phyloP scores from a whole-genome alignment of 228 moss, liverwort and hornwort species.

The Sphagnum magellanicum region DNA sequence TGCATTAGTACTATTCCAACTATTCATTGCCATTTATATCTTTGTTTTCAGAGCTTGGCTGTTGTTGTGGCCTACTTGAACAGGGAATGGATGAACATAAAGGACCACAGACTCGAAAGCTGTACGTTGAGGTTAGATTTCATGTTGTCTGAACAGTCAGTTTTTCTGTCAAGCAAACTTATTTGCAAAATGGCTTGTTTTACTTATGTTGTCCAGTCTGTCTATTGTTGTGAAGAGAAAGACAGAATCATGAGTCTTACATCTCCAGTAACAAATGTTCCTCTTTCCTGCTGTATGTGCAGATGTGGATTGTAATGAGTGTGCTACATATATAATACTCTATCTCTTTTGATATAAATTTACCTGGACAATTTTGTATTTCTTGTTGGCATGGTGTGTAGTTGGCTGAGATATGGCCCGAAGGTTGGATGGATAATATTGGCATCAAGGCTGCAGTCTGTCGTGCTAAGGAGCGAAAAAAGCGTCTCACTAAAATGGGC shows the following conservation, averaged over 20 bases:
- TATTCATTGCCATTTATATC: background rate
- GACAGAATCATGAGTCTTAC: no score
- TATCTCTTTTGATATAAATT: no score
- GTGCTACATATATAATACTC: no score
- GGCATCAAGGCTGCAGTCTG: conserved; percentile 8
- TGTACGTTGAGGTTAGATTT: conserved; percentile 76
- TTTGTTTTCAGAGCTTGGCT: conserved; percentile 8
- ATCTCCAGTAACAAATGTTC: no score
- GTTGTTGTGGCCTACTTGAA: conserved; percentile 13
- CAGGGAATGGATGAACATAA: conserved; percentile 99
- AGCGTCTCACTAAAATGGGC: conserved; percentile 1
- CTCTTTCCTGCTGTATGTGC: no score
- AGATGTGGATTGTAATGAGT: no score
- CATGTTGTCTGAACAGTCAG: background rate
- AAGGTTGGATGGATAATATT: conserved; percentile 10
- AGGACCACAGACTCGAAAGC: conserved; percentile 94
- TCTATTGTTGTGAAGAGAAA: no score
- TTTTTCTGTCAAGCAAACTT: background rate
- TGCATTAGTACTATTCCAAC: background rate
- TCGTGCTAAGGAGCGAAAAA: conserved; percentile 7
- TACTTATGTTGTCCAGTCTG: no score
- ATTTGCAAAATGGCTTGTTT: no score
- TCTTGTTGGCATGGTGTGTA: background rate
- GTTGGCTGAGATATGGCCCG: conserved; percentile 9
- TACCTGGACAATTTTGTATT: no score